Evolutionary conservation across 2,329 filamentous ascomycete species (phyloP), one percentile per base, ranked within the genome.

Genomic region (Claviceps pusilla): DNA sequence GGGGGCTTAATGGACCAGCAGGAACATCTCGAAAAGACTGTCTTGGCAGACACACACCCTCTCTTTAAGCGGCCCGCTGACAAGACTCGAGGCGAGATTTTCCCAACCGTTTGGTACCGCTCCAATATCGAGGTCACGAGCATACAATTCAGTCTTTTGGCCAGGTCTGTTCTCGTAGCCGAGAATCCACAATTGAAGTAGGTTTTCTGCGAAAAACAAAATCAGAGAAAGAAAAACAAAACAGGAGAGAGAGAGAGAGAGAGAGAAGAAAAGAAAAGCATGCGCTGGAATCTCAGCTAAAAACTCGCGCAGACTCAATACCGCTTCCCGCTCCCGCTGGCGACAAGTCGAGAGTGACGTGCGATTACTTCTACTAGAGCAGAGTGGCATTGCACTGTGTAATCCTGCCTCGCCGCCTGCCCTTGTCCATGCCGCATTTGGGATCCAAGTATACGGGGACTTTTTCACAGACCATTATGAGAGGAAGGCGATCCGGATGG

Each of bases 391-490:
- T 12, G 66, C 68, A 3, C 61, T 71, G 11, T 70, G 69, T 48
- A 68, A 71, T 43, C 65, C 68, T 0, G 64, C 60, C 0, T 71
- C 66, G 3, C 68, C 69, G 0, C 69, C 69, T 0, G 68, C 68
- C 1, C 61, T 71, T 2, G 66, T 71, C 3, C 69, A 71, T 7
- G 66, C 69, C 0, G 67, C 66, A 0, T 67, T 71, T 41, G 68
- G 69, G 4, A 70, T 71, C 56, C 67, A 71, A 59, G 55, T 71
- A n/a, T 71, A 71, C 31, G 68, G 69, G 1, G 69, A 71, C 51
- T 71, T 69, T 49, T 71, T 71, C 56, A 71, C 68, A 2, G 69
- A 71, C 52, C 62, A 60, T 10, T 71, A 69, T 48, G 69, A 71
- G 55, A 61, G 68, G 1, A 59, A 60, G 24, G 69, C 69, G 1